Evolutionary conservation across 148 eudicot genomes (phyloP).

Genomic region (Dianthus caryophyllus): DNA sequence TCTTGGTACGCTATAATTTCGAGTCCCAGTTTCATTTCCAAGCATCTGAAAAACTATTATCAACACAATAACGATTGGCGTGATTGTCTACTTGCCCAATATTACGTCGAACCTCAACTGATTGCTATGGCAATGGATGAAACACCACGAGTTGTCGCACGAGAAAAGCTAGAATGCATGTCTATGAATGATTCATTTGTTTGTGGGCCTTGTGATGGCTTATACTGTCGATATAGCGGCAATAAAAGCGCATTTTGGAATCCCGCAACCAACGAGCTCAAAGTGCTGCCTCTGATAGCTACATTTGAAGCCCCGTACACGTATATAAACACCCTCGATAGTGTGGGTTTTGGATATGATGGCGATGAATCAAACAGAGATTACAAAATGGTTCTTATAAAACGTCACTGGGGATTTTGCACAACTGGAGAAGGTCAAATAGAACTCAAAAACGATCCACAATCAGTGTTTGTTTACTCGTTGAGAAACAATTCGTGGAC

Average conservation of each 20-base stretch:
- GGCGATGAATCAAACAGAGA: background rate
- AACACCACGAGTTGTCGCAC: conserved; percentile 3
- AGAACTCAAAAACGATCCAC: background rate
- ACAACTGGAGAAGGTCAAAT: too few species aligned
- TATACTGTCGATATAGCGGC: background rate
- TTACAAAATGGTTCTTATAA: conserved; percentile 11
- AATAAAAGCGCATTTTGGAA: conserved; percentile 4
- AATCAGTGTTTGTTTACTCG: background rate
- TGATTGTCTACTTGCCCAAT: background rate
- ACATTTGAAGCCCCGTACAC: background rate
- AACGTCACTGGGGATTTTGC: background rate
- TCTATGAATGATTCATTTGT: background rate
- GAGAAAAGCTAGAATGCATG: background rate
- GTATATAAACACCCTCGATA: too few species aligned
- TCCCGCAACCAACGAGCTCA: conserved; percentile 1
- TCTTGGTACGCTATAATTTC: conserved; percentile 20
- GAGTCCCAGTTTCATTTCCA: conserved; percentile 13
- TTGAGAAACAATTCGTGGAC: background rate
- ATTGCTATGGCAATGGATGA: background rate
- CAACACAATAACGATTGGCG: background rate
- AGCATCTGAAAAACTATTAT: conserved; percentile 14
- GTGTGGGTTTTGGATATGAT: conserved; percentile 13
- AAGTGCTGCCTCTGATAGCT: conserved; percentile 3
- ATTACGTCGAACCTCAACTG: background rate
- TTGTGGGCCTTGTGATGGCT: conserved; percentile 16